phyloP scores from a whole-genome alignment of 2,329 filamentous ascomycete species.

The Parastagonospora avenae region DNA sequence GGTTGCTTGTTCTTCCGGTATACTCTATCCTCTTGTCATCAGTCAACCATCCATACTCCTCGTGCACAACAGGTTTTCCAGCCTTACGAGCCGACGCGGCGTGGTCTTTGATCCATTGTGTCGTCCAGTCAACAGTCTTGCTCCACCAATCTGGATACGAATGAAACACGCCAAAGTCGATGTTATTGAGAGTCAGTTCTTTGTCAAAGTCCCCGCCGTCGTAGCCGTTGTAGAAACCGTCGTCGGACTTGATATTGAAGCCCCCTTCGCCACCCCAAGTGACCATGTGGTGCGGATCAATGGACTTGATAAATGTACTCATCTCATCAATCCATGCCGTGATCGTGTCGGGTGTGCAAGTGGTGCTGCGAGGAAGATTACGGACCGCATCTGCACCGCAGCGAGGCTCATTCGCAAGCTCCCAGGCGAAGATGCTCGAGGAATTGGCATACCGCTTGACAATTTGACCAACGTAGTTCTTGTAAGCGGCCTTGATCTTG shows the following conservation, averaged over 20 bases:
- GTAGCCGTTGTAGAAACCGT: slow-evolving; percentile 47
- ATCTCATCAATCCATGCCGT: slow-evolving; percentile 60
- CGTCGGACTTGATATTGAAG: slow-evolving; percentile 33
- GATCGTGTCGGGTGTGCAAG: slow-evolving; percentile 48
- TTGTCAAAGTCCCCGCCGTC: slow-evolving; percentile 62
- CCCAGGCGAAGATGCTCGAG: slow-evolving; percentile 60
- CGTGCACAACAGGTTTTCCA: slow-evolving; percentile 61
- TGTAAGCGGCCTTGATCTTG: slow-evolving; percentile 57
- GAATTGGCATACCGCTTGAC: slow-evolving; percentile 57
- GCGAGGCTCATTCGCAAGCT: slow-evolving; percentile 57
- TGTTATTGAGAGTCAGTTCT: slow-evolving; percentile 54
- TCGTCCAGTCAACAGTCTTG: slow-evolving; percentile 59
- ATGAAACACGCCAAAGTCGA: slow-evolving; percentile 63
- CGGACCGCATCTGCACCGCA: slow-evolving; percentile 33
- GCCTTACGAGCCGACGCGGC: slow-evolving; percentile 50
- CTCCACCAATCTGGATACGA: slow-evolving; percentile 62
- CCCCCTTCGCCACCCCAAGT: slow-evolving; percentile 59
- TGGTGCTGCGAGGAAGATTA: slow-evolving; percentile 35
- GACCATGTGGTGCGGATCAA: slow-evolving; percentile 60
- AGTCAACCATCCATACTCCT: slow-evolving; percentile 62
- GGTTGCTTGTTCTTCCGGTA: slow-evolving; percentile 50
- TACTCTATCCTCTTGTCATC: slow-evolving; percentile 55
- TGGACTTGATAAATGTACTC: slow-evolving; percentile 59
- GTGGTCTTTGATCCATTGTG: slow-evolving; percentile 62
- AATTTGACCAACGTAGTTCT: slow-evolving; percentile 56